phyloP scores from a whole-genome alignment of 164 flowering plant genomes.

The Nymphaea thermarum region DNA sequence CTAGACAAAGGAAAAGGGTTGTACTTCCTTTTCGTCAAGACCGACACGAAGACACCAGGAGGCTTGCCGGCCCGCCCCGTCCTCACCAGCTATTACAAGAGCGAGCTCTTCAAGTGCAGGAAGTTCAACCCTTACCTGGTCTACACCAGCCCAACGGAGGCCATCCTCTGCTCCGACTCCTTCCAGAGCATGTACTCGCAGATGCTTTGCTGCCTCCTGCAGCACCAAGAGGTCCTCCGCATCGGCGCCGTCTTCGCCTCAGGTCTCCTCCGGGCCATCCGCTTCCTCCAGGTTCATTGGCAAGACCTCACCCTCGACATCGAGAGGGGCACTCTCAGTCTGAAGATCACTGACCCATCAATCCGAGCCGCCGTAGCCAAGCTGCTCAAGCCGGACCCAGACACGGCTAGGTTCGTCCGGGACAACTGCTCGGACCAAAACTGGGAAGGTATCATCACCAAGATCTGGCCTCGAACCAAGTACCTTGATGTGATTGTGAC shows the following conservation, averaged over 20 bases:
- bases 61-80: constrained; percentile 35
- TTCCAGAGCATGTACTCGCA: constrained; percentile 42
- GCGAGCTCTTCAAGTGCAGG: constrained; percentile 26
- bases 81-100: constrained; percentile 31
- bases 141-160: constrained; percentile 36
- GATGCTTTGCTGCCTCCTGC: constrained; percentile 34
- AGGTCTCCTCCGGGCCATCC: constrained; percentile 34
- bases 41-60: constrained; percentile 28
- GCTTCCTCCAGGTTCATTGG: constrained; percentile 33
- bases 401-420: constrained; percentile 19
- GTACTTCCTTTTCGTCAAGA: constrained; percentile 23
- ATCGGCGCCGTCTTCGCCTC: constrained; percentile 40
- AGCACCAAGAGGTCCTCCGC: constrained; percentile 24
- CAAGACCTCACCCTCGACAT: constrained; percentile 21
- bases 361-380: constrained; percentile 12
- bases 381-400: constrained; percentile 15
- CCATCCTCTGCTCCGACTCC: constrained; percentile 31
- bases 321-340: constrained; percentile 17
- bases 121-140: constrained; percentile 25
- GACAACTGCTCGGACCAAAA: constrained; percentile 16
- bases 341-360: constrained; percentile 21
- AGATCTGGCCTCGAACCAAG: constrained; percentile 37
- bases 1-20: constrained; percentile 34
- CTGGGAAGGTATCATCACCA: constrained; percentile 27
- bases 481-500: constrained; percentile 32